Conservation (phyloP, 768 basidiomycete genomes). For the Boletus sp. region DNA sequence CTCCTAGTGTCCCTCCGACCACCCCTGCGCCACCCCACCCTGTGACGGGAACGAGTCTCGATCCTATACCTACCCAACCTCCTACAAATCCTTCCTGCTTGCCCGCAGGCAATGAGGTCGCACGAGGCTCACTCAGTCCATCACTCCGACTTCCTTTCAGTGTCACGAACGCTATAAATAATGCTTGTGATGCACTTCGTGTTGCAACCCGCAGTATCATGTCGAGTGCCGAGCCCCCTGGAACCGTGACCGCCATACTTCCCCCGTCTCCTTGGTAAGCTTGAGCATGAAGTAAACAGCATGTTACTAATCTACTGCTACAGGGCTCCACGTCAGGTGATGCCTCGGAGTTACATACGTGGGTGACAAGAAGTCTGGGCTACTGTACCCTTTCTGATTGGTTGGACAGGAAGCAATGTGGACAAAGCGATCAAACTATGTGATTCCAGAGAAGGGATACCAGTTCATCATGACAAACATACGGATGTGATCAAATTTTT, state of each 20-base stretch:
- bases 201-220: background rate
- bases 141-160: background rate
- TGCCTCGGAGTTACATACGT: slow-evolving; percentile 39
- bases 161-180: background rate
- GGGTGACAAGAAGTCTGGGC: background rate
- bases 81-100: background rate
- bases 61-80: background rate
- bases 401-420: background rate
- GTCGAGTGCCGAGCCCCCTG: background rate
- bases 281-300: background rate
- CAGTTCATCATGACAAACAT: slow-evolving; percentile 46
- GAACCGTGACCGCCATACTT: background rate
- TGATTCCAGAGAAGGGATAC: background rate
- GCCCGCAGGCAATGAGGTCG: too few relatives aligned
- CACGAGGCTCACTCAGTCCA: too few relatives aligned
- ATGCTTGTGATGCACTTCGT: background rate
- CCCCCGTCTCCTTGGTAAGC: background rate
- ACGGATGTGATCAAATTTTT: slow-evolving; percentile 62
- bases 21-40: background rate
- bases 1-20: too few relatives aligned
- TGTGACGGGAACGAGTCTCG: background rate
- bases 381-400: background rate
- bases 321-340: slow-evolving; percentile 21
- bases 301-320: background rate
- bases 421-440: background rate